Base-by-base conservation (phyloP, 1,284 basidiomycete genomes). In the Sporisorium scitamineum region DNA sequence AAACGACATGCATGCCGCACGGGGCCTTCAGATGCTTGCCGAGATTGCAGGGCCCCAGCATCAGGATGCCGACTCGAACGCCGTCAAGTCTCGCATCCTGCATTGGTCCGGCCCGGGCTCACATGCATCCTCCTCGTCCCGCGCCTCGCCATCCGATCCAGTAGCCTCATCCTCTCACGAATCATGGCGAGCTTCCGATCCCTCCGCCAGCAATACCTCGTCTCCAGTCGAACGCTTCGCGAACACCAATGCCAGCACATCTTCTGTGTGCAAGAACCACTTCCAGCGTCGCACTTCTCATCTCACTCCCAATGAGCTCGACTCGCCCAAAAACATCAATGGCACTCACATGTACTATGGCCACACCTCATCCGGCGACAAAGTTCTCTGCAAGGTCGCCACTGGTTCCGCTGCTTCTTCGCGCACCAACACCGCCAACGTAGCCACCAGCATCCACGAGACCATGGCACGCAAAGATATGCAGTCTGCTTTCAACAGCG, bases 11-110 rank as follows among this genome's bases (percentile, higher is more conserved):
- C 60, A 73, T 20, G 70, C 70, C 14, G 70, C 70, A n/a, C 57
- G 63, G 20, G 71, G 71, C 5, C 59, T 74, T 5, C 71, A 69
- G 56, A 69, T 74, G 71, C 71, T 74, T n/a, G 66, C 67, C 29
- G 71, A 74, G 56, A 74, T 74, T 31, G 66, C 71, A 9, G 65
- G 61, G 2, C 70, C 70, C 4, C 65, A 63, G 24, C 70, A 73
- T 47, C 70, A 68, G 54, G 70, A 68, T 41, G 70, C 70, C 26
- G 50, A 61, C 27, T 61, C 65, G 18, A 68, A 73, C 14, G 65
- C 65, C 2, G 56, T 41, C 56, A 68, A 68, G 26, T 63, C 65
- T 5, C 51, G 70, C 31, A 73, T 73, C 37, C 45, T 73, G 1
- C 60, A 68, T 20, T 73, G 70, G 70, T 52, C 65, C 0, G 51